These are phyloP conservation scores for Crithidia thermophila DNA, from an alignment of 208 protist genomes.

Conservation along the genomic window DNA sequence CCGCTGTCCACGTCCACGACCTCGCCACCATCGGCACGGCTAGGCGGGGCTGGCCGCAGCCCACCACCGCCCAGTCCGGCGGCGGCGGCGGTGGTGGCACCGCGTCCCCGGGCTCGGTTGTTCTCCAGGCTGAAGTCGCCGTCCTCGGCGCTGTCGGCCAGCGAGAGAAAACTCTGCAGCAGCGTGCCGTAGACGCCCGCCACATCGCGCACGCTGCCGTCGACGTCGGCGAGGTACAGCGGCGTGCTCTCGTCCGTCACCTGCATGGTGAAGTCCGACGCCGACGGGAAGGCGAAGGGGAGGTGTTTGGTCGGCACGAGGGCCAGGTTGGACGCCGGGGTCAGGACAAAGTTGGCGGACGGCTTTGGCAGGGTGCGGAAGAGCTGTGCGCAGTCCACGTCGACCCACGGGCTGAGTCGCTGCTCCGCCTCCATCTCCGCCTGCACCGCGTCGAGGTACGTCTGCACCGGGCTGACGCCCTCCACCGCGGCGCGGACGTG, in stretches of 20 bases:
- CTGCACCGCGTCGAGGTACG: constrained; percentile 45
- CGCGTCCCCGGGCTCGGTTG: not conserved
- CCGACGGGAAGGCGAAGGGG: not conserved
- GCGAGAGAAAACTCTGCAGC: constrained; percentile 5
- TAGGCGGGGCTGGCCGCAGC: too few relatives aligned
- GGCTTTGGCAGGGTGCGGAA: constrained; percentile 5
- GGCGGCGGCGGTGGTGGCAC: too few relatives aligned
- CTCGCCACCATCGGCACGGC: too few relatives aligned
- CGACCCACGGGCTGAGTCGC: constrained; percentile 34
- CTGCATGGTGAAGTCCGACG: not conserved
- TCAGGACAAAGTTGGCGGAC: not conserved
- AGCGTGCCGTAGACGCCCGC: constrained; percentile 29
- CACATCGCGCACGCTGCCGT: constrained; percentile 40
- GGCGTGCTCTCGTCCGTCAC: not conserved
- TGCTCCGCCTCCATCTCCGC: constrained; percentile 33
- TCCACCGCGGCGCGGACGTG: constrained; percentile 19
- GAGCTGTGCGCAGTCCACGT: constrained; percentile 22
- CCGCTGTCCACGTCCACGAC: too few relatives aligned
- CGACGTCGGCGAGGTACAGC: constrained; percentile 25
- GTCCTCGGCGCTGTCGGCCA: not conserved
- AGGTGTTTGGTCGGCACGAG: not conserved
- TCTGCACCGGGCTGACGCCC: constrained; percentile 5
- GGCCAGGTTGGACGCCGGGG: constrained; percentile 2
- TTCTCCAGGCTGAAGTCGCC: not conserved
- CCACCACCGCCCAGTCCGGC: too few relatives aligned